Base-by-base conservation (phyloP, 495 filamentous ascomycete species). In the Clavariopsis aquatica region DNA sequence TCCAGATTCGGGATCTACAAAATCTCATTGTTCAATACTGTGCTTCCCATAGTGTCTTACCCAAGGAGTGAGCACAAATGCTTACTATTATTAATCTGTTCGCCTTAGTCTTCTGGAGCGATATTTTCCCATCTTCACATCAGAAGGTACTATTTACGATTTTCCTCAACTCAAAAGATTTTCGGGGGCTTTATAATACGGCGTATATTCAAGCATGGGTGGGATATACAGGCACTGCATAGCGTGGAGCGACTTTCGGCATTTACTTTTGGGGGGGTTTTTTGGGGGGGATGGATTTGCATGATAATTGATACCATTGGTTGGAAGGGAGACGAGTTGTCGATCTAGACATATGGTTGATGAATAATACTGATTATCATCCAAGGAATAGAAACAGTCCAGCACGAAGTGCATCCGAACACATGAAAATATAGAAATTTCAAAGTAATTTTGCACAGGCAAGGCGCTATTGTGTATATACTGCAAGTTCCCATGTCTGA, bases 1-100 rank as follows among this genome's bases (percentile, higher is more conserved):
- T 90, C 71, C 89, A 88, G 76, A 76, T 91, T 26, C 72, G 82
- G 19, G 88, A 91, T 77, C 76, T 92, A 54, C 85, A 91, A 75
- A 76, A 82, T 24, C 73, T 91, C 69, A 88, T 91, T 53, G 67
- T 82, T 26, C 82, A 87, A 59, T 86, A 88, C 69, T 91, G 79
- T 56, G 73, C 72, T 28, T 34, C 29, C 17, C 31, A 55, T n/a
- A n/a, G 10, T 22, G 2, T 15, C 8, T 19, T 34, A 34, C 17
- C 43, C 22, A 45, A 64, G 46, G 45, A 49, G 46, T 28, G 36
- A 52, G 27, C n/a, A 23, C 47, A n/a, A n/a, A n/a, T n/a, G n/a
- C n/a, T n/a, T n/a, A n/a, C n/a, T n/a, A n/a, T n/a, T n/a, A n/a
- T n/a, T n/a, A n/a, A n/a, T n/a, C 17, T 6, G 15, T 7, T 7